A percentile compares a stretch with the other conserved stretches of the same genome.
These are phyloP conservation scores for Stephania japonica DNA, from an alignment of 164 flowering plant genomes.

Conservation along the genomic window DNA sequence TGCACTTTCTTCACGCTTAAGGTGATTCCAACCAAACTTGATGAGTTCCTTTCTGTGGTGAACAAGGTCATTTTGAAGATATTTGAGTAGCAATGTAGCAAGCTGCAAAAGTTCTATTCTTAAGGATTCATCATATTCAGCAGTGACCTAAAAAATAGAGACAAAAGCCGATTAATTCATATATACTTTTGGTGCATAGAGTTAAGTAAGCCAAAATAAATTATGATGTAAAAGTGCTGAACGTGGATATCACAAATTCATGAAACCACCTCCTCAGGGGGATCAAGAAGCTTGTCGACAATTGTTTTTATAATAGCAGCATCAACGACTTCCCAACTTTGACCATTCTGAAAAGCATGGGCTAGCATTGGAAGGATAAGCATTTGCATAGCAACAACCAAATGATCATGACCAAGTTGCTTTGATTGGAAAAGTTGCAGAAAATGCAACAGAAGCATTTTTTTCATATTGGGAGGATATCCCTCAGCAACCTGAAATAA, in stretches of 20 bases:
- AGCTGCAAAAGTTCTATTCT: constrained; percentile 98
- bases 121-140: constrained; percentile 94
- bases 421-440: constrained; percentile 80
- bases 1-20: constrained; percentile 99
- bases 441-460: constrained; percentile 69
- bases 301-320: constrained; percentile 72
- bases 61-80: constrained; percentile 95
- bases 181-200: background rate
- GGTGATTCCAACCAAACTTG: constrained; percentile 99
- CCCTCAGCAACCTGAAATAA: constrained; percentile 85
- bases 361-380: constrained; percentile 98
- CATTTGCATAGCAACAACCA: constrained; percentile 98
- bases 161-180: background rate
- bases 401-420: constrained; percentile 82
- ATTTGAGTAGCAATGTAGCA: constrained; percentile 90
- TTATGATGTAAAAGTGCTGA: background rate
- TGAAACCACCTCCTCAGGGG: constrained; percentile 88
- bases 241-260: background rate
- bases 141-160: constrained; percentile 57
- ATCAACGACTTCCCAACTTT: constrained; percentile 97
- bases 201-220: background rate
- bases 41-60: constrained; percentile 94
- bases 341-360: constrained; percentile 86
- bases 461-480: constrained; percentile 82
- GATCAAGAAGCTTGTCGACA: constrained; percentile 96